Evolutionary conservation across 2,329 filamentous ascomycete species (phyloP).

Genomic region (Diaporthe caulivora): DNA sequence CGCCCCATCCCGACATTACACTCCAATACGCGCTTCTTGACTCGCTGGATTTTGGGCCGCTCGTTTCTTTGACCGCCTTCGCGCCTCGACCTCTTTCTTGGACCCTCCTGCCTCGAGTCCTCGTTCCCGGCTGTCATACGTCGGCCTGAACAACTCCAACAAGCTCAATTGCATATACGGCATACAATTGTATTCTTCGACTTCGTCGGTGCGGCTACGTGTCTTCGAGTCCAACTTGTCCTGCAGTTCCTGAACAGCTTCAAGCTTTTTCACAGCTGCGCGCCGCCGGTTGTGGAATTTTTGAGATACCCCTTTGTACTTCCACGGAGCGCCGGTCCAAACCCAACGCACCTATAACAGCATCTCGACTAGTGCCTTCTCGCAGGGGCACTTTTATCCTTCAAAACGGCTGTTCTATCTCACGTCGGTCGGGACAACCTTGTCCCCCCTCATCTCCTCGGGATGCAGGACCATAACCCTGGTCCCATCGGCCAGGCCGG

Average conservation of each 20-base stretch:
- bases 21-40: conserved; percentile 35
- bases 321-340: conserved; percentile 40
- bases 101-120: conserved; percentile 24
- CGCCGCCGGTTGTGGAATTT: conserved; percentile 35
- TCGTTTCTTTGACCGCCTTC: conserved; percentile 38
- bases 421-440: conserved; percentile 84
- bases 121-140: conserved; percentile 30
- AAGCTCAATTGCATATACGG: conserved; percentile 37
- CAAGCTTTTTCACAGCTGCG: conserved; percentile 25
- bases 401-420: conserved; percentile 87
- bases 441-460: conserved; percentile 87
- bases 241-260: conserved; percentile 39
- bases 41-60: conserved; percentile 36
- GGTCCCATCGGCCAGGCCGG: conserved; percentile 70
- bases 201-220: conserved; percentile 25
- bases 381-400: conserved; percentile 66
- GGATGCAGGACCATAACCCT: conserved; percentile 87
- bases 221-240: conserved; percentile 33
- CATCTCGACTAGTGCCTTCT: conserved; percentile 60
- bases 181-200: conserved; percentile 38
- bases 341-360: conserved; percentile 45
- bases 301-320: conserved; percentile 41
- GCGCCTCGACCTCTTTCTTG: conserved; percentile 21
- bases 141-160: conserved; percentile 26
- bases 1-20: conserved; percentile 24